phyloP scores from a whole-genome alignment of 2,329 filamentous ascomycete genomes.

The Myotisia sp. region DNA sequence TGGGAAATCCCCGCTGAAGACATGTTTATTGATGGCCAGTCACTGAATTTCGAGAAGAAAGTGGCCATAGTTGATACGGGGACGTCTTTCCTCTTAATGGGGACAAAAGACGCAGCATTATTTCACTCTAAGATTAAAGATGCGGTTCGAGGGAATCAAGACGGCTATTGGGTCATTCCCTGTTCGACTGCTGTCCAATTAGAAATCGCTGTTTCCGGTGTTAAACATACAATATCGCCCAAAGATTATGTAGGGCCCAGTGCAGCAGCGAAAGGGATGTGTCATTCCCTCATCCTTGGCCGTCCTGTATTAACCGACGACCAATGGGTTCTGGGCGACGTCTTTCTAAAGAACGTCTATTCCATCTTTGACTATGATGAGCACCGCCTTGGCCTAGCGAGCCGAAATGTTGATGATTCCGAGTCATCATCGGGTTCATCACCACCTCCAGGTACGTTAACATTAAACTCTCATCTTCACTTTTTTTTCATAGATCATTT shows the following conservation, averaged over 20 bases:
- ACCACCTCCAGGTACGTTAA: constrained; percentile 1
- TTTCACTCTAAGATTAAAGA: constrained; percentile 49
- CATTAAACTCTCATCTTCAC: too few species aligned
- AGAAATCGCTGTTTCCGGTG: constrained; percentile 53
- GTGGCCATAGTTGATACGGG: constrained; percentile 70
- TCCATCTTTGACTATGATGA: constrained; percentile 65
- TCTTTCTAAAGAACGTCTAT: constrained; percentile 84
- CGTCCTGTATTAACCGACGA: constrained; percentile 47
- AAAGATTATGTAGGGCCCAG: constrained; percentile 52
- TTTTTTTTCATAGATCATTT: too few species aligned
- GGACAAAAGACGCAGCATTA: constrained; percentile 48
- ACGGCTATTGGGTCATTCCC: constrained; percentile 56
- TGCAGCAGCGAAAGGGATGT: constrained; percentile 20
- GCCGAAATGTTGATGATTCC: neutral
- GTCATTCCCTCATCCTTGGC: constrained; percentile 60
- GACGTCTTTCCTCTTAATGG: constrained; percentile 65
- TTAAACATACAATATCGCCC: constrained; percentile 50
- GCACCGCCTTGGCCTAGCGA: constrained; percentile 21
- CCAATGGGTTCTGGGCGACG: constrained; percentile 69
- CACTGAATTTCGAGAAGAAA: constrained; percentile 39
- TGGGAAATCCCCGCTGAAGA: constrained; percentile 64
- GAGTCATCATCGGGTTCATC: neutral
- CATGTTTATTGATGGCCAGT: constrained; percentile 46
- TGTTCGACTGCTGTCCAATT: constrained; percentile 51
- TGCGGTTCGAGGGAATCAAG: too few species aligned